Base-by-base conservation (phyloP, 495 filamentous ascomycete genomes). In the Penicillium argentinense region DNA sequence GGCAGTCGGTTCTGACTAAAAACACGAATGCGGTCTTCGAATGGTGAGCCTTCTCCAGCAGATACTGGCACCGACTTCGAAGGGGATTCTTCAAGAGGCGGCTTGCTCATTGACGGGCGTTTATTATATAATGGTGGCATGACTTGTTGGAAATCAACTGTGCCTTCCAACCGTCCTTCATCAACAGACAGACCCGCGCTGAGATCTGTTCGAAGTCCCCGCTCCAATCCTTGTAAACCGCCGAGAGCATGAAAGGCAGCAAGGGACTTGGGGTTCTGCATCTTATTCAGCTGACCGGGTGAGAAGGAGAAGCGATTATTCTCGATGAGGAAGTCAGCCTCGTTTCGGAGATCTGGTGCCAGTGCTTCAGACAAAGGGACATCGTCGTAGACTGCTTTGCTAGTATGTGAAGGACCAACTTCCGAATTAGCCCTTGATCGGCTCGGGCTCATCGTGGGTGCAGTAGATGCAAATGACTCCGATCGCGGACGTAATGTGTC, bases 1-100 rank as follows among this genome's bases (percentile, higher is more conserved):
- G 89, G 89, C 17, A 95, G 62, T 41, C 80, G 66, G 54, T 95
- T 95, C 60, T 89, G 82, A 41, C 75, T 75, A 66, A 78, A 95
- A n/a, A 91, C 72, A 26, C 85, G 77, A 56, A 85, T 84, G 45
- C 89, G 75, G 51, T 88, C 84, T 8, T 77, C 67, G 43, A 84
- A 89, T 9, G 58, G 63, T 2, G 56, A 50, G 19, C 57, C 64
- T 19, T 42, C 37, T 2, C 51, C 53, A 23, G 48, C 12, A 36
- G 49, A 53, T 6, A 49, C 34, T 9, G 55, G 51, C 9, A 14
- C 39, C n/a, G 29, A 9, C 52, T 16, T 22, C 8, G 8, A 2
- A 11, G 29, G 29, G 12, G 1, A 13, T 47, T 25, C 0, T 34
- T 51, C 34, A 12, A 39, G n/a, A 4, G 45, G 22, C 17, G 47